Evolutionary conservation across 768 basidiomycete genomes (phyloP).

Genomic region (Boletus patriciae): DNA sequence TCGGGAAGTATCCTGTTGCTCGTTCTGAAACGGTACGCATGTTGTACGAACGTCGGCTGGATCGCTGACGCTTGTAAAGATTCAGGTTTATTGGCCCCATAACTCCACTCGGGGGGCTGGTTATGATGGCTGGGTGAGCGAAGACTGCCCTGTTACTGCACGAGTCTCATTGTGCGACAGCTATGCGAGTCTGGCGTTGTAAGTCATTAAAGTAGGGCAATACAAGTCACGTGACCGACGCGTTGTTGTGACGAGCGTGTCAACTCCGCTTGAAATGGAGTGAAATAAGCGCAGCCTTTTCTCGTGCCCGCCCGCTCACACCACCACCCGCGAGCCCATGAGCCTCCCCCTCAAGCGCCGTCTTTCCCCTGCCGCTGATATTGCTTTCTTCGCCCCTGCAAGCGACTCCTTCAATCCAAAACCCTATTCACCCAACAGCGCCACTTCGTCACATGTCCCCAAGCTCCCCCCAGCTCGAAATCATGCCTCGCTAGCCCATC

Average conservation of each 20-base stretch:
- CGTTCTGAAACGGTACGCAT: constrained; percentile 47
- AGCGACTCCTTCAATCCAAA: constrained; percentile 64
- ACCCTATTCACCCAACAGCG: constrained; percentile 52
- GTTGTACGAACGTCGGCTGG: not conserved
- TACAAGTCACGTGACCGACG: constrained; percentile 41
- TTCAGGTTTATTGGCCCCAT: constrained; percentile 58
- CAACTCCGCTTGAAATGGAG: constrained; percentile 45
- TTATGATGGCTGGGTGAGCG: constrained; percentile 69
- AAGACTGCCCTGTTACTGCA: not conserved
- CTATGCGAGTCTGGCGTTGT: constrained; percentile 54
- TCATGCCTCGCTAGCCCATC: constrained; percentile 39
- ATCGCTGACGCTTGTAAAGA: constrained; percentile 26
- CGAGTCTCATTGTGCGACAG: constrained; percentile 32
- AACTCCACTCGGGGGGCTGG: constrained; percentile 62
- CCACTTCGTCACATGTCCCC: constrained; percentile 21
- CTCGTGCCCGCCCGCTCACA: not conserved
- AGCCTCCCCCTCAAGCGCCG: constrained; percentile 49
- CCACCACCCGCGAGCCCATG: constrained; percentile 13
- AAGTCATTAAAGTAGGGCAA: constrained; percentile 16
- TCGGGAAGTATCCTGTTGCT: constrained; percentile 62
- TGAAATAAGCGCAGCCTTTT: constrained; percentile 30
- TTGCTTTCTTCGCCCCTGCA: constrained; percentile 63
- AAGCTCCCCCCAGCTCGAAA: constrained; percentile 33
- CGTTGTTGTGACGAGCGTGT: constrained; percentile 38
- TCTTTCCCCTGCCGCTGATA: constrained; percentile 44